phyloP scores from a whole-genome alignment of 345 rosid genomes.

The Angophora floribunda region DNA sequence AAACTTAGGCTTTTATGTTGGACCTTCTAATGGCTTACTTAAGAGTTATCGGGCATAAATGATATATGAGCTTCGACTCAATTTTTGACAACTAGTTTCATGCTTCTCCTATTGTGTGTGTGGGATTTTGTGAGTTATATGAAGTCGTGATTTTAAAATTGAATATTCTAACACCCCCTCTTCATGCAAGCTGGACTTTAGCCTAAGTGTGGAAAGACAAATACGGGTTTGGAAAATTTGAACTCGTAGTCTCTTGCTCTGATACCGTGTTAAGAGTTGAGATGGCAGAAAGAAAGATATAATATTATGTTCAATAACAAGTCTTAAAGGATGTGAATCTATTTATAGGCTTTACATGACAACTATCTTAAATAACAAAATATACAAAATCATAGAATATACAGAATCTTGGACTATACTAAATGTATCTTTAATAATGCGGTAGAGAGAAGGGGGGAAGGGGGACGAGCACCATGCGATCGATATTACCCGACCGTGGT shows the following conservation, averaged over 20 bases:
- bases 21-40: background rate
- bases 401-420: no score
- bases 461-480: background rate
- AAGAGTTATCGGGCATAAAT: background rate
- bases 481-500: background rate
- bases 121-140: background rate
- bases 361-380: background rate
- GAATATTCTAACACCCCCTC: background rate
- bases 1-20: background rate
- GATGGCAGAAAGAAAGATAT: background rate
- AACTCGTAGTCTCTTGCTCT: accelerated
- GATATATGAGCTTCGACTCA: background rate
- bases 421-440: background rate
- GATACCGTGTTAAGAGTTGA: background rate
- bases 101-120: background rate
- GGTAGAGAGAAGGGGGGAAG: background rate
- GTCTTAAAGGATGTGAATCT: background rate
- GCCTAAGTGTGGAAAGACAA: background rate
- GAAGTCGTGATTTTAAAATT: background rate
- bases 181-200: background rate
- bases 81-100: background rate
- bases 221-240: background rate
- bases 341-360: background rate
- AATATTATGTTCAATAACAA: background rate
- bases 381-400: background rate